Evolutionary conservation across 2,329 filamentous ascomycete genomes (phyloP), one percentile per base, ranked within the genome.

Genomic region (Malbranchea cinnamomea): DNA sequence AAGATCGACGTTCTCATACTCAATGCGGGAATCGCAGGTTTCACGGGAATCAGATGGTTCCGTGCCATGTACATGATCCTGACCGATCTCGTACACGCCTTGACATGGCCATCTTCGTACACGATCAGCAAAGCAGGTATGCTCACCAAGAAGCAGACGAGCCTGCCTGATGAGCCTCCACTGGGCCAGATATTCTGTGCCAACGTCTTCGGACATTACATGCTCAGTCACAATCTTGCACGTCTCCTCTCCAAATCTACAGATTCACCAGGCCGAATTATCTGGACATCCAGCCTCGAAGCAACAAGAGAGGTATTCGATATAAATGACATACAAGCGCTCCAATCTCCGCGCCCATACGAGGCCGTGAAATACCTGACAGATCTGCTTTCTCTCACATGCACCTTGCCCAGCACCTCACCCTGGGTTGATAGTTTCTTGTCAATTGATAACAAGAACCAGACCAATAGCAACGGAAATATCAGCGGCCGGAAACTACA

Each of bases 171-270:
- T 10, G 68, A 74, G 34, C 74, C 77, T 1, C 57, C 62, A 4
- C 59, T 98, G 1, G 85, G 83, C 3, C 67, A 82, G 41, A 73
- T 93, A 11, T 98, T 95, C 51, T 78, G 77, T 50, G 78, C 87
- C 28, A 95, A 95, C 48, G 68, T 93, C 17, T 95, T 98, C 49
- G 89, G 89, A 0, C 89, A 98, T 58, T 95, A 98, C 51, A 59
- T 94, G 46, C 71, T 98, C 14, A 71, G 72, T 10, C 85, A 93
- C 52, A 73, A 77, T 47, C 66, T 95, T 7, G 67, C 78, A 41
- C 78, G 82, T 0, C 62, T 94, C 7, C 66, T 98, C 42, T 58
- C 61, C 44, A 46, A 54, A 10, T 43, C 45, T 23, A 39, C 54
- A 33, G 39, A 54, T 22, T 48, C 62, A 1, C 48, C 51, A 2